Evolutionary conservation across 2,329 filamentous ascomycete species (phyloP).

Genomic region (Penicillium concentricum): DNA sequence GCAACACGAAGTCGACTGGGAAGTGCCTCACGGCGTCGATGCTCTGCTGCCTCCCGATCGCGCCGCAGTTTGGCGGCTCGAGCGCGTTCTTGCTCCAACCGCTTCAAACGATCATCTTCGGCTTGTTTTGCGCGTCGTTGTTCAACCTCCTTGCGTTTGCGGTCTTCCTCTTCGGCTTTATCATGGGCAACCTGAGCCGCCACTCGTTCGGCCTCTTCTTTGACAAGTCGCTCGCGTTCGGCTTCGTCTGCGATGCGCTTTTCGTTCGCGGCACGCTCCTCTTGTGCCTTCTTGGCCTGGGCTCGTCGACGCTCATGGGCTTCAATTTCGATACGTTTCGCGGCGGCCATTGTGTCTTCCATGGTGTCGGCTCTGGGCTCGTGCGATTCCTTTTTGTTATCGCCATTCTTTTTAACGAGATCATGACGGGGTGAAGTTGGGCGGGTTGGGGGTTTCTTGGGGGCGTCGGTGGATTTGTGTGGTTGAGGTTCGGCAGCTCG

Average conservation of each 20-base stretch:
- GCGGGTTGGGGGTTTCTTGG: conserved; percentile 12
- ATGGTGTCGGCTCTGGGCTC: conserved; percentile 28
- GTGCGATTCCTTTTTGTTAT: conserved; percentile 34
- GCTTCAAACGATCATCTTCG: conserved; percentile 48
- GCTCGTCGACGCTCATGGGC: conserved; percentile 26
- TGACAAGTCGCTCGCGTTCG: conserved; percentile 31
- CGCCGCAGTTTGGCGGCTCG: conserved; percentile 45
- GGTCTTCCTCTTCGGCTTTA: conserved; percentile 45
- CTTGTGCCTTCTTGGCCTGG: conserved; percentile 30
- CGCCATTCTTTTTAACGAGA: conserved; percentile 15
- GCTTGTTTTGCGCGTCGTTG: conserved; percentile 45
- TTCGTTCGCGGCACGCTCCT: conserved; percentile 33
- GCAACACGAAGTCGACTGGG: conserved; percentile 46
- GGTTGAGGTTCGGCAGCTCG: conserved; percentile 7
- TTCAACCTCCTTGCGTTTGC: conserved; percentile 44
- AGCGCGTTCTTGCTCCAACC: conserved; percentile 42
- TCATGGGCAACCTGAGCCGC: conserved; percentile 39
- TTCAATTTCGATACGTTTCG: conserved; percentile 29
- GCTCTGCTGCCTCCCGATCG: conserved; percentile 48
- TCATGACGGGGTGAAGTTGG: conserved; percentile 13
- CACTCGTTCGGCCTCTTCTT: conserved; percentile 36
- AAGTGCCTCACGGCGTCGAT: conserved; percentile 46
- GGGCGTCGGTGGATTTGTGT: conserved; percentile 10
- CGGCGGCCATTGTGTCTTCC: conserved; percentile 33
- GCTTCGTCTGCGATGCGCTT: conserved; percentile 28